Percentiles rank a stretch among this genome's conserved stretches.
Conservation (phyloP, 179 eudicot genomes). For the Heliamphora pulchella region DNA sequence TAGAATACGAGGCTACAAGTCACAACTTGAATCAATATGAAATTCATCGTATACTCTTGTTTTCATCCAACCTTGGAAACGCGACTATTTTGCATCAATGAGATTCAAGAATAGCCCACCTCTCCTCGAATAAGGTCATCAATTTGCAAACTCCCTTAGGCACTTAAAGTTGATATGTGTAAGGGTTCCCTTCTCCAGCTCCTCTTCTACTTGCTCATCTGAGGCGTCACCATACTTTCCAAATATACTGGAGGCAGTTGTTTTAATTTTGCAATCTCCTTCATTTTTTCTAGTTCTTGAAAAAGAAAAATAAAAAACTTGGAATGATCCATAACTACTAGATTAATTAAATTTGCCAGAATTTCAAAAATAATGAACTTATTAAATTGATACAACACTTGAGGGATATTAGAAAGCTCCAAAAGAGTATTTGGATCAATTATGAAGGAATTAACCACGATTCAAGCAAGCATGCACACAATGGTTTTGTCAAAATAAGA, state of each 20-base stretch:
- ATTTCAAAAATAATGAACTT: neutral
- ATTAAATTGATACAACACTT: neutral
- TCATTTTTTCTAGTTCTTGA: conserved; percentile 91
- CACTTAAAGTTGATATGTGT: conserved; percentile 81
- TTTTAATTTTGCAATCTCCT: conserved; percentile 74
- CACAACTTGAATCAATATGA: neutral
- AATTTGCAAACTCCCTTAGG: conserved; percentile 82
- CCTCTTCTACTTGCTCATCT: conserved; percentile 60
- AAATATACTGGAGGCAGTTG: conserved; percentile 75
- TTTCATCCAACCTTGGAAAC: neutral
- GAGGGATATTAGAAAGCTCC: neutral
- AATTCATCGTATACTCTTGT: neutral
- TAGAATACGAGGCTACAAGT: neutral
- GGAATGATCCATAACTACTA: conserved; percentile 6
- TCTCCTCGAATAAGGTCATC: conserved; percentile 85
- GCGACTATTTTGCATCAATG: neutral
- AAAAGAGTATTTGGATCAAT: neutral
- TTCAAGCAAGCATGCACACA: neutral
- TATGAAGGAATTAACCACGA: neutral
- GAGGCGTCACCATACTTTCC: conserved; percentile 85
- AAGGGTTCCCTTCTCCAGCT: conserved; percentile 78
- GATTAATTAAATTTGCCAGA: neutral
- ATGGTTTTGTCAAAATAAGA: neutral
- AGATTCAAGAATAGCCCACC: conserved; percentile 32
- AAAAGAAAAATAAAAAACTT: neutral